Percentiles rank a stretch among this genome's conserved stretches.
phyloP scores from a whole-genome alignment of 2,329 filamentous ascomycete genomes.

The Fusarium redolens region DNA sequence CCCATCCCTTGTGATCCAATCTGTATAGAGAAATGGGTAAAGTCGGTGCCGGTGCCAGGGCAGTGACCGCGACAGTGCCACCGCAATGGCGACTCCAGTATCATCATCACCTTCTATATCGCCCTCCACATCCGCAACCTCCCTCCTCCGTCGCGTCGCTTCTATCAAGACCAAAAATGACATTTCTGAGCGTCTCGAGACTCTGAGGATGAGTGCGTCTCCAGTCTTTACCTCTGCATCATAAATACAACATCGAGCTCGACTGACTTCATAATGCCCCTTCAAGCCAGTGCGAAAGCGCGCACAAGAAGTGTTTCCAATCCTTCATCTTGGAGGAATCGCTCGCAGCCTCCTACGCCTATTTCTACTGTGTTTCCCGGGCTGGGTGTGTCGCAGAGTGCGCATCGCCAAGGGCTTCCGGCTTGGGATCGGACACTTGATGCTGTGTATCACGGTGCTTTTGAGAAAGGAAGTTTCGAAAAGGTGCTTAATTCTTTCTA shows the following conservation, averaged over 20 bases:
- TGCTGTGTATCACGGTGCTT: conserved; percentile 48
- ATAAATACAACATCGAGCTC: background rate
- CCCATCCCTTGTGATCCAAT: background rate
- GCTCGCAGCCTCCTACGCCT: conserved; percentile 16
- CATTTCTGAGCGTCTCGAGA: conserved; percentile 24
- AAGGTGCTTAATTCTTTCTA: conserved; percentile 41
- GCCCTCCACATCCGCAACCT: conserved; percentile 23
- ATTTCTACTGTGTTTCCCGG: background rate
- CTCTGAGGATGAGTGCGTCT: conserved; percentile 34
- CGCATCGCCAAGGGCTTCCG: conserved; percentile 37
- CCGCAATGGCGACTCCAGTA: conserved; percentile 18
- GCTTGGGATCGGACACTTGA: conserved; percentile 54
- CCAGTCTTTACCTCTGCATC: background rate
- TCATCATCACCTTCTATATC: conserved; percentile 19
- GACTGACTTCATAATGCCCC: conserved; percentile 19
- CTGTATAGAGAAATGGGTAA: conserved; percentile 5
- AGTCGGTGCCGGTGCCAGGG: background rate
- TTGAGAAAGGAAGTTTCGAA: conserved; percentile 21
- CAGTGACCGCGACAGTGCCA: background rate
- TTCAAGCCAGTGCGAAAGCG: conserved; percentile 16
- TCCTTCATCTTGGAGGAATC: background rate
- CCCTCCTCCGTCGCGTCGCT: conserved; percentile 26
- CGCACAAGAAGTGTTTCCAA: conserved; percentile 32
- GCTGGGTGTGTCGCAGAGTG: background rate
- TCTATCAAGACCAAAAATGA: conserved; percentile 17